Evolutionary conservation across 495 filamentous ascomycete genomes (phyloP), one percentile per base, ranked within the genome.

Genomic region (Penicillium cosmopolitanum): DNA sequence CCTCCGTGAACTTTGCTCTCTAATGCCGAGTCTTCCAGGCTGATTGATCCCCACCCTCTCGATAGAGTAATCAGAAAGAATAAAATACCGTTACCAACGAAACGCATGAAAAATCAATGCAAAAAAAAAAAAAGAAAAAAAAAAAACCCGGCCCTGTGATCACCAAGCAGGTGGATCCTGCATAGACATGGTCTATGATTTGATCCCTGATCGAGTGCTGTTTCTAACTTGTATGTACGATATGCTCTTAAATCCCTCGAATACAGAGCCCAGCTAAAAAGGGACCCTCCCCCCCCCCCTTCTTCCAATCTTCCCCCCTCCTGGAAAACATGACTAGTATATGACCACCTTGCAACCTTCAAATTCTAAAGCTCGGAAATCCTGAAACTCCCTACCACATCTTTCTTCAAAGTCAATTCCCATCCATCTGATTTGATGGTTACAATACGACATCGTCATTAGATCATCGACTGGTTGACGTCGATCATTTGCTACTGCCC

Each of bases 391-490:
- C 28, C 35, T 53, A 28, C 54, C 36, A 61, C 42, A 43, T 57
- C 38, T 36, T 19, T 38, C n/a, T 53, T 25, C 8, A n/a, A 69
- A 64, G 53, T 64, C 56, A 66, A 66, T 66, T 53, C 25, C 53
- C 40, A 10, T 36, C 23, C 16, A 16, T 16, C 40, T 47, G 46
- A 48, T 48, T 48, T 48, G 46, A 48, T 42, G 53, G 40, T 53
- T 57, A 40, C 19, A 42, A 42, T 28, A 42, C 51, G 58, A 66
- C 65, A 66, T 64, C 65, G 54, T 65, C 58, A 68, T 71, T 64
- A 71, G 66, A 71, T 68, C 68, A 68, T 70, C 57, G 61, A 69
- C 64, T 64, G 59, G 59, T 66, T 71, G 68, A 71, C 68, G 68
- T 71, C 68, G 68, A 62, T 68, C 58, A 64, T 35, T 55, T 53